Evolutionary conservation across 768 basidiomycete genomes (phyloP).

Genomic region (Xerocomus spinulosus): DNA sequence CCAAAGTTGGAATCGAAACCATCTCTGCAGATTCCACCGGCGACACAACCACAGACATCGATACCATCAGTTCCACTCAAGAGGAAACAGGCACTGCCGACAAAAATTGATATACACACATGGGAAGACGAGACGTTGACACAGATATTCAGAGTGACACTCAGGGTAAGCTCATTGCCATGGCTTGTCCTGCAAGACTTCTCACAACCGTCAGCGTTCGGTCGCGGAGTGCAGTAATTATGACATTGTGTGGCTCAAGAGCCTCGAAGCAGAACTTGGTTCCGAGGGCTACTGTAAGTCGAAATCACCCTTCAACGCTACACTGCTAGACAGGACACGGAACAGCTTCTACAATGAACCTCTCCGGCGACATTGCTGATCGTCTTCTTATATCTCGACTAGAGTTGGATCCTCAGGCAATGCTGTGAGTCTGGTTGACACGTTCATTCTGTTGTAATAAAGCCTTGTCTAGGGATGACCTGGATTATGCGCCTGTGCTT

Average conservation of each 20-base stretch:
- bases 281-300: conserved; percentile 49
- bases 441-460: not conserved
- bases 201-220: conserved; percentile 40
- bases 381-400: conserved; percentile 79
- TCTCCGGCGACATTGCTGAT: conserved; percentile 63
- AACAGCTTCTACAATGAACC: conserved; percentile 35
- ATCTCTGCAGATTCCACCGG: conserved; percentile 20
- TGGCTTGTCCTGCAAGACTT: not conserved
- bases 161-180: conserved; percentile 53
- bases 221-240: conserved; percentile 58
- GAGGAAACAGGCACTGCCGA: conserved; percentile 41
- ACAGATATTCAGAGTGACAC: conserved; percentile 69
- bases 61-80: conserved; percentile 37
- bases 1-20: conserved; percentile 34
- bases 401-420: conserved; percentile 66
- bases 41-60: conserved; percentile 29
- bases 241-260: conserved; percentile 80
- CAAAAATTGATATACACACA: conserved; percentile 48
- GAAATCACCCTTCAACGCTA: not conserved
- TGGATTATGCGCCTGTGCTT: conserved; percentile 68
- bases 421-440: conserved; percentile 51
- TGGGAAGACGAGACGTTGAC: conserved; percentile 78
- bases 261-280: conserved; percentile 60
- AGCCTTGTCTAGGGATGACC: conserved; percentile 50
- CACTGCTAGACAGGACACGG: conserved; percentile 3